Conservation (phyloP, 228 moss, liverwort and hornwort genomes). For the Sphagnum magellanicum region DNA sequence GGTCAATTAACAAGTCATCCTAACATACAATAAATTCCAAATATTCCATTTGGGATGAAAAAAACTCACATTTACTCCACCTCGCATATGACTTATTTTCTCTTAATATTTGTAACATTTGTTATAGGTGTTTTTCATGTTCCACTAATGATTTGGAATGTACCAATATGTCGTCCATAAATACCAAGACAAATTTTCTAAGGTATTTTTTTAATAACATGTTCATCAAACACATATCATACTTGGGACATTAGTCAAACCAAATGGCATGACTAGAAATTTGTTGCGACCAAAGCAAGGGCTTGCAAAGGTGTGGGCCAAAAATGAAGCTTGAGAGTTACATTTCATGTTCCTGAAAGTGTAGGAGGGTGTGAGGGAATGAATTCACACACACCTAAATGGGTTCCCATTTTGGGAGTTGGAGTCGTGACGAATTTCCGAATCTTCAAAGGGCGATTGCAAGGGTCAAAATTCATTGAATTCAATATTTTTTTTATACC, state of each 20-base stretch:
- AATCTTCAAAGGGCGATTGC: too few species aligned
- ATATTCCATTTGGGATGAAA: neutral
- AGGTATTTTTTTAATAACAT: neutral
- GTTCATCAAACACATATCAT: conserved; percentile 8
- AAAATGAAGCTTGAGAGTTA: too few species aligned
- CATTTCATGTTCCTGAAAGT: too few species aligned
- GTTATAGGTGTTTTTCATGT: neutral
- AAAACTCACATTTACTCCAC: conserved; percentile 1
- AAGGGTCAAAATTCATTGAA: too few species aligned
- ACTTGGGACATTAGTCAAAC: conserved; percentile 6
- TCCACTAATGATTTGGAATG: neutral
- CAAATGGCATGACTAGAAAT: conserved; percentile 13
- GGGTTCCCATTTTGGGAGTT: too few species aligned
- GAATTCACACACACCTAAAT: too few species aligned
- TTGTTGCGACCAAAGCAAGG: conserved; percentile 13
- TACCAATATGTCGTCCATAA: conserved; percentile 9
- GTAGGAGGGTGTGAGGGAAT: too few species aligned
- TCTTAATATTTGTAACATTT: neutral
- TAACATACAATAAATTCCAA: neutral
- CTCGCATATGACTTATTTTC: conserved; percentile 1
- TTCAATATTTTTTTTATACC: too few species aligned
- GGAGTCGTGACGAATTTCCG: too few species aligned
- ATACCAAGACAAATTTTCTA: conserved; percentile 4
- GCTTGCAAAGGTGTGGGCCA: too few species aligned
- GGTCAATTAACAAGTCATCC: neutral